Conservation (phyloP, 2,329 filamentous ascomycete genomes). For the Exophiala viscosa region DNA sequence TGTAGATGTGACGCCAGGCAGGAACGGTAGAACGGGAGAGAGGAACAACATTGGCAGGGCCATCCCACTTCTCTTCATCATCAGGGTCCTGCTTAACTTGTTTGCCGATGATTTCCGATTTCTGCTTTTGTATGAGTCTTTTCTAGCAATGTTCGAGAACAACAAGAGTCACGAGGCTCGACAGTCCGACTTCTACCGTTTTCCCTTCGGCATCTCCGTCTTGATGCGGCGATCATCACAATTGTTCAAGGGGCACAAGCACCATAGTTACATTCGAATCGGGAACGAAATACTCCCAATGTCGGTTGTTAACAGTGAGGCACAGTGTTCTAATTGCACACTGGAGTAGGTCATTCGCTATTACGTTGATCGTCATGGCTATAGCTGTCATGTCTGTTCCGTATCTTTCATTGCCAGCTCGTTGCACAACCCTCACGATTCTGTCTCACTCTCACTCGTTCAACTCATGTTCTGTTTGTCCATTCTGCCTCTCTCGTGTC, state of each 20-base stretch:
- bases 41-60: background rate
- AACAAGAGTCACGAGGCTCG: background rate
- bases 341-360: no score
- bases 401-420: no score
- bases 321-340: no score
- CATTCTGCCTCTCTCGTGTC: no score
- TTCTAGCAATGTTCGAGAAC: background rate
- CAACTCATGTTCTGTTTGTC: background rate
- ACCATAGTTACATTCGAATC: background rate
- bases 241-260: background rate
- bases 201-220: background rate
- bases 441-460: no score
- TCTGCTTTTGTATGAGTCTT: background rate
- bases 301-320: no score
- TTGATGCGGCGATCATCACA: background rate
- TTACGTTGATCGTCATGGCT: no score
- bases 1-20: background rate
- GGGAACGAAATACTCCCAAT: no score
- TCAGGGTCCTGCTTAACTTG: background rate
- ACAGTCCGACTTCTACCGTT: background rate
- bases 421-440: no score
- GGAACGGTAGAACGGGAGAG: background rate
- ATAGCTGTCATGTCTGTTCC: no score
- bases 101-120: background rate
- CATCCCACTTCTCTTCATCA: background rate